Evolutionary conservation across 169 alveolate species (phyloP).

Genomic region (Cryptosporidium viatorum): DNA sequence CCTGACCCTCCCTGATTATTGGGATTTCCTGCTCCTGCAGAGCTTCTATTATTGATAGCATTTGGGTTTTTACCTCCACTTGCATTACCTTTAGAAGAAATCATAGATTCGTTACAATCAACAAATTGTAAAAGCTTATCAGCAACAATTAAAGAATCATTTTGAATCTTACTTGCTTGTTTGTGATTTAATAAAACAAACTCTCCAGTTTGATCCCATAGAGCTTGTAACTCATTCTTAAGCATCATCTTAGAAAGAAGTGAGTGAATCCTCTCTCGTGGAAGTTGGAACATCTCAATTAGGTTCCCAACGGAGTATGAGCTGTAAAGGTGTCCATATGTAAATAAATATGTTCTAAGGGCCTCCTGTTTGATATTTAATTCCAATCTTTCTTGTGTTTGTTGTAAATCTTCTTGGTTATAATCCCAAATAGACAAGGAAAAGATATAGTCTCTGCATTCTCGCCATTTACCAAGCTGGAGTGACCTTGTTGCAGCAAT

Average conservation of each 20-base stretch:
- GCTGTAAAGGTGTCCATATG: slow-evolving; percentile 85
- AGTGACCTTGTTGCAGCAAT: slow-evolving; percentile 92
- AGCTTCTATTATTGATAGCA: not conserved
- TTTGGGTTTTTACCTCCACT: slow-evolving; percentile 10
- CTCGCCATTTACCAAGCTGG: slow-evolving; percentile 94
- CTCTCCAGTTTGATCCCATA: slow-evolving; percentile 91
- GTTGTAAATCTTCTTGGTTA: slow-evolving; percentile 83
- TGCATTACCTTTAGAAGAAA: slow-evolving; percentile 23
- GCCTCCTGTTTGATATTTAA: slow-evolving; percentile 93
- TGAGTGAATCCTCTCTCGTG: slow-evolving; percentile 85
- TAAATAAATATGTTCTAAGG: slow-evolving; percentile 91
- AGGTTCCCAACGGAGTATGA: slow-evolving; percentile 88
- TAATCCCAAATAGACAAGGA: slow-evolving; percentile 88
- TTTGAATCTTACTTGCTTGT: slow-evolving; percentile 90
- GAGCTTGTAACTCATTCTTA: slow-evolving; percentile 89
- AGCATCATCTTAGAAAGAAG: slow-evolving; percentile 91
- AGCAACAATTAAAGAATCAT: slow-evolving; percentile 84
- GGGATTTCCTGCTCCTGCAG: slow-evolving; percentile 24
- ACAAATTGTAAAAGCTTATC: slow-evolving; percentile 77
- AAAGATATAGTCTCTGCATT: slow-evolving; percentile 87
- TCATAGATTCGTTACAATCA: slow-evolving; percentile 60
- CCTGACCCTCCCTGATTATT: not conserved
- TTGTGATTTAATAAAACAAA: slow-evolving; percentile 88
- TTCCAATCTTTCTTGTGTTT: slow-evolving; percentile 85
- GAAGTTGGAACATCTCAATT: slow-evolving; percentile 87